These are phyloP conservation scores for Fennellomyces sp. DNA, from an alignment of 371 early-diverging fungal species.

Conservation along the genomic window DNA sequence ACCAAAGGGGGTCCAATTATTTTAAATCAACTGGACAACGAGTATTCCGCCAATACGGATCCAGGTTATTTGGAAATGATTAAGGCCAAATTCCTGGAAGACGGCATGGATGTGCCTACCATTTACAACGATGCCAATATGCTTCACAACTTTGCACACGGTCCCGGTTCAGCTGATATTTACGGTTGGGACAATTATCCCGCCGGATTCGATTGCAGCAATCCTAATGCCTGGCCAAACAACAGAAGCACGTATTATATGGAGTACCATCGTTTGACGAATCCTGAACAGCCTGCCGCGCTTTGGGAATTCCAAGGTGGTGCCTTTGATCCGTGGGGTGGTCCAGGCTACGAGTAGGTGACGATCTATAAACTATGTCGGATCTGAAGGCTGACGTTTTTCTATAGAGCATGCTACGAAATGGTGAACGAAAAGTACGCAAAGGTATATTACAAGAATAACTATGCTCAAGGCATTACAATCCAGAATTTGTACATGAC, in stretches of 20 bases:
- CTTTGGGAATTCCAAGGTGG: conserved; percentile 15
- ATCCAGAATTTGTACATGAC: conserved; percentile 18
- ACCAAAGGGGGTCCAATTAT: conserved; percentile 11
- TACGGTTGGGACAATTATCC: conserved; percentile 13
- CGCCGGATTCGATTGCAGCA: conserved; percentile 15
- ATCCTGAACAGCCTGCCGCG: conserved; percentile 8
- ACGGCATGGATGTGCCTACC: conserved; percentile 12
- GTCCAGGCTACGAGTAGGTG: conserved; percentile 12
- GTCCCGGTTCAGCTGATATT: conserved; percentile 12
- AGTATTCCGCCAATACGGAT: conserved; percentile 8
- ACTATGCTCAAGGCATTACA: conserved; percentile 13
- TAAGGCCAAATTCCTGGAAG: conserved; percentile 6
- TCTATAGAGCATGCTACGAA: neutral
- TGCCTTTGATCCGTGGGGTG: conserved; percentile 13
- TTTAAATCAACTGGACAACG: conserved; percentile 15
- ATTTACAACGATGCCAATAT: conserved; percentile 9
- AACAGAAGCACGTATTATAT: conserved; percentile 1
- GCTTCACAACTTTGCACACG: neutral
- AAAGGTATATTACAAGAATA: conserved; percentile 19
- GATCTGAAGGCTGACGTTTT: too few species aligned
- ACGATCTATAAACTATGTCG: too few species aligned
- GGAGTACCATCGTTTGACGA: neutral
- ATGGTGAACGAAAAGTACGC: conserved; percentile 16
- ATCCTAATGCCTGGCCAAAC: conserved; percentile 6
- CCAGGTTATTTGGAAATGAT: conserved; percentile 8